A percentile compares a stretch with the other conserved stretches of the same genome.
phyloP scores from a whole-genome alignment of 2,329 filamentous ascomycete species.

The Fusarium pseudograminearum region DNA sequence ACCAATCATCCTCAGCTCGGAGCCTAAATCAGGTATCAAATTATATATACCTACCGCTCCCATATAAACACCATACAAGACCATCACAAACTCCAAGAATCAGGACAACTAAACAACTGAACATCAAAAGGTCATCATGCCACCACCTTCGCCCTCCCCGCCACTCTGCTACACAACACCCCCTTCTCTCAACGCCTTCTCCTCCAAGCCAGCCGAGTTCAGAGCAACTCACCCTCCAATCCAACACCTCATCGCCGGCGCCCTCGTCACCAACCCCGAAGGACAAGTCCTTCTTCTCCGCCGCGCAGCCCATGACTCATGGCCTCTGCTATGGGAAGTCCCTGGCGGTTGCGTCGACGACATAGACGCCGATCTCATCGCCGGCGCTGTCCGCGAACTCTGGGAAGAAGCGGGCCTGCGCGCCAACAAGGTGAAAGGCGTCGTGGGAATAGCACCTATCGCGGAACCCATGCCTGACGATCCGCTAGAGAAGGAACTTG shows the following conservation, averaged over 20 bases:
- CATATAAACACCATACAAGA: background rate
- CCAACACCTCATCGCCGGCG: slow-evolving; percentile 43
- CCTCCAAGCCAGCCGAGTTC: slow-evolving; percentile 29
- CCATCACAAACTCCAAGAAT: background rate
- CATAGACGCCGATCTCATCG: slow-evolving; percentile 37
- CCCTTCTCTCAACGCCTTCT: slow-evolving; percentile 33
- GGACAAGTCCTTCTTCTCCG: slow-evolving; percentile 44
- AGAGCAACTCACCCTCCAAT: slow-evolving; percentile 38
- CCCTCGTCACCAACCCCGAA: slow-evolving; percentile 38
- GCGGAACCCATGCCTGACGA: slow-evolving; percentile 8
- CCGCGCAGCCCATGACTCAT: slow-evolving; percentile 46
- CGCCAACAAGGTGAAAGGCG: slow-evolving; percentile 45
- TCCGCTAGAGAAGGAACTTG: slow-evolving; percentile 38
- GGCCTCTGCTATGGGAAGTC: slow-evolving; percentile 46
- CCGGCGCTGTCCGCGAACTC: slow-evolving; percentile 57
- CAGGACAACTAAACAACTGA: background rate
- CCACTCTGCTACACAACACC: slow-evolving; percentile 33
- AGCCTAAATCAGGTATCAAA: slow-evolving; percentile 35
- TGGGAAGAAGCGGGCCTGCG: slow-evolving; percentile 59
- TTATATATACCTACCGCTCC: slow-evolving; percentile 6
- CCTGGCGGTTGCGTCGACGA: slow-evolving; percentile 45
- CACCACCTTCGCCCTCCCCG: slow-evolving; percentile 12
- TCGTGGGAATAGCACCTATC: slow-evolving; percentile 28
- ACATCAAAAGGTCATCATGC: background rate
- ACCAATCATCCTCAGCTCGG: slow-evolving; percentile 31